Percentiles rank a stretch among this genome's conserved stretches.
phyloP scores from a whole-genome alignment of 148 eudicot species.

The Agrostemma githago region DNA sequence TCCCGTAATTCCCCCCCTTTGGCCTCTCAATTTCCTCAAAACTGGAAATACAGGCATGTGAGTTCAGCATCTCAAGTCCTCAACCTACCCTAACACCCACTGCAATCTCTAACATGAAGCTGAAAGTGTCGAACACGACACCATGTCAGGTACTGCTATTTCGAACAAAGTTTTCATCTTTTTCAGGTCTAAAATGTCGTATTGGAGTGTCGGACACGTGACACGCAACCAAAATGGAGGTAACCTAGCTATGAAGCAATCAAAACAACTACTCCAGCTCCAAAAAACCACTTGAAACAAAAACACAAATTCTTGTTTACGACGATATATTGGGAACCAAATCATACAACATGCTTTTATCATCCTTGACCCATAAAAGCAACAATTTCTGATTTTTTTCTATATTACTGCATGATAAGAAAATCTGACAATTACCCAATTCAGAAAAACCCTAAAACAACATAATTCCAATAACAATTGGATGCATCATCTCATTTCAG shows the following conservation, averaged over 20 bases:
- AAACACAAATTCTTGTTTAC: too few species aligned
- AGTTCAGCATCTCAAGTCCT: background rate
- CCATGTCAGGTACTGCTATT: too few species aligned
- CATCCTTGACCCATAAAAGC: background rate
- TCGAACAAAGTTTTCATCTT: too few species aligned
- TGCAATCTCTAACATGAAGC: background rate
- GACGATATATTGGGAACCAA: background rate
- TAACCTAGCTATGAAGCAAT: background rate
- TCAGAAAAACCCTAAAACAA: background rate
- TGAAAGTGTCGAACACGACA: too few species aligned
- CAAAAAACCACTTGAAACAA: background rate
- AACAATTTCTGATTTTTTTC: background rate
- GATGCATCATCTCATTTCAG: background rate
- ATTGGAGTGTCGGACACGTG: too few species aligned
- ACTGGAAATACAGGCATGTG: background rate
- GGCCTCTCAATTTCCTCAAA: too few species aligned
- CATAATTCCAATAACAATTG: background rate
- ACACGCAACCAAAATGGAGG: too few species aligned
- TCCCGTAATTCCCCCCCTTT: too few species aligned
- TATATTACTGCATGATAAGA: background rate
- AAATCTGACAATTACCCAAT: slow-evolving; percentile 11
- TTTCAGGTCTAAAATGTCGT: too few species aligned
- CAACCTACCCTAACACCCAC: background rate
- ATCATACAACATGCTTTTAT: background rate
- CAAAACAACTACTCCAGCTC: background rate